These are phyloP conservation scores for Oryza meyeriana DNA, from an alignment of 176 grass and related monocot genomes.

Conservation along the genomic window DNA sequence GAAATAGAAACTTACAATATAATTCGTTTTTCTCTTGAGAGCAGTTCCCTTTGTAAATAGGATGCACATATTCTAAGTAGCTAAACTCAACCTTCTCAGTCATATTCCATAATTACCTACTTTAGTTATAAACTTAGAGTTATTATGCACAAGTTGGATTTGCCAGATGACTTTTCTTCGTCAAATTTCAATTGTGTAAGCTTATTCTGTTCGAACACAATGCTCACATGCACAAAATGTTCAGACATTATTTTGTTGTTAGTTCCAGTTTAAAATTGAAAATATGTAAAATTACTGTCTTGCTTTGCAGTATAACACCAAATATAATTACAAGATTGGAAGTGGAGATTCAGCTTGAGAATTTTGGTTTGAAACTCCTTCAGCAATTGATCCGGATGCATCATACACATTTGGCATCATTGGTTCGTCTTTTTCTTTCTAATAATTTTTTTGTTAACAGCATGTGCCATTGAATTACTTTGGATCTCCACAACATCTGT, in stretches of 20 bases:
- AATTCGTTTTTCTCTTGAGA: neutral
- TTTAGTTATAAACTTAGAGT: neutral
- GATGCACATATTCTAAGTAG: neutral
- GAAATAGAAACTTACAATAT: conserved; percentile 10
- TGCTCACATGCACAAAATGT: neutral
- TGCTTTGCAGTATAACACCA: conserved; percentile 68
- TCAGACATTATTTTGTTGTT: neutral
- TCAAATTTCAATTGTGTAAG: neutral
- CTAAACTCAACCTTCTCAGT: neutral
- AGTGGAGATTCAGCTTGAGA: conserved; percentile 58
- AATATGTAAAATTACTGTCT: conserved; percentile 3
- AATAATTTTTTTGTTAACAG: neutral
- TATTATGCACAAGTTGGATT: neutral
- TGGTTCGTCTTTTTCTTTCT: conserved; percentile 48
- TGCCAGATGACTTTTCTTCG: neutral
- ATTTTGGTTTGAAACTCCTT: conserved; percentile 94
- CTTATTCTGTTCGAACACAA: conserved; percentile 13
- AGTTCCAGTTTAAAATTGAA: conserved; percentile 19
- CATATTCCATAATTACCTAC: neutral
- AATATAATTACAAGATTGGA: conserved; percentile 95
- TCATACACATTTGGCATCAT: conserved; percentile 89
- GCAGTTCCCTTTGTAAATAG: conserved; percentile 13
- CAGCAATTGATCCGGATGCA: conserved; percentile 75
- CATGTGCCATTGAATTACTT: neutral
- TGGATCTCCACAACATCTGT: neutral